Evolutionary conservation across 1,284 basidiomycete genomes (phyloP).

Genomic region (Tremellales sp.): DNA sequence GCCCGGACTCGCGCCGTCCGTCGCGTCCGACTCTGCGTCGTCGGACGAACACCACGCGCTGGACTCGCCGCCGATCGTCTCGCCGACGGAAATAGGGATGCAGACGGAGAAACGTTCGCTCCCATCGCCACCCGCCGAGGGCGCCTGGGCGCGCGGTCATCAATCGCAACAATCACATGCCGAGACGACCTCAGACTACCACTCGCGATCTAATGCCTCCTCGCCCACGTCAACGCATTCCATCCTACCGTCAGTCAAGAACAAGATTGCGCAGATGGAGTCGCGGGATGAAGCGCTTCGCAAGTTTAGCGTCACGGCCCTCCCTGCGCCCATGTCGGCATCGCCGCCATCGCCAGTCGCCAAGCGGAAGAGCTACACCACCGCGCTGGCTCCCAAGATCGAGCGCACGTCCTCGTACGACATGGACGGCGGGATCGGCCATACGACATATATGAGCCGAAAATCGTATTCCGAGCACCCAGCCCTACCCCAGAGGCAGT

Average conservation of each 20-base stretch:
- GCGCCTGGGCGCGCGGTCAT: no score
- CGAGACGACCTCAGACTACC: slow-evolving; percentile 3
- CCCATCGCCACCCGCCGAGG: no score
- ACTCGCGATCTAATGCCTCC: neutral
- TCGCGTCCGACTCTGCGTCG: slow-evolving; percentile 34
- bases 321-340: slow-evolving; percentile 10
- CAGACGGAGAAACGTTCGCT: no score
- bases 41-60: slow-evolving; percentile 29
- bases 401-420: slow-evolving; percentile 15
- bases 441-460: slow-evolving; percentile 12
- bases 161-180: neutral
- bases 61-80: slow-evolving; percentile 21
- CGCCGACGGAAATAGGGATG: neutral
- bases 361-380: slow-evolving; percentile 27
- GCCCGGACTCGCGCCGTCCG: slow-evolving; percentile 35
- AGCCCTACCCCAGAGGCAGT: neutral
- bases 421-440: slow-evolving; percentile 6
- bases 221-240: slow-evolving; percentile 13
- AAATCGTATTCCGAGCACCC: slow-evolving; percentile 8
- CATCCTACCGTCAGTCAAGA: slow-evolving; percentile 30
- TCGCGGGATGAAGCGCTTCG: slow-evolving; percentile 37
- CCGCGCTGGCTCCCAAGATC: slow-evolving; percentile 28
- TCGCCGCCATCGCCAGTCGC: neutral
- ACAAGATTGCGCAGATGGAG: slow-evolving; percentile 41
- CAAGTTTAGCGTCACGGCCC: slow-evolving; percentile 36